Evolutionary conservation across 176 grass and related monocot genomes (phyloP), one percentile per base, ranked within the genome.

Genomic region (Phyllostachys edulis): DNA sequence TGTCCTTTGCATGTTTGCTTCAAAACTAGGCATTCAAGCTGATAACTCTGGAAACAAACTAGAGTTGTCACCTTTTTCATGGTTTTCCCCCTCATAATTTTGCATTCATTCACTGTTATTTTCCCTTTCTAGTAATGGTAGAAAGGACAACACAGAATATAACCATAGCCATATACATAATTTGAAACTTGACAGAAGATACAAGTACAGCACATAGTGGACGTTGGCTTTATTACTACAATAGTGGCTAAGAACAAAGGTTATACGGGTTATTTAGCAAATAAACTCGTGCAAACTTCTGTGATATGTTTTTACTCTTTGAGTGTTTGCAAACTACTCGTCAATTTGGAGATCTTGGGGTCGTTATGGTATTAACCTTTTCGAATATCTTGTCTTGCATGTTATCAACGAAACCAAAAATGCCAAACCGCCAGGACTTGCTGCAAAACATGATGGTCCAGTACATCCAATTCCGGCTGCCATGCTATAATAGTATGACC

Each of bases 111-210:
- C 4, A 39, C n/a, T 46, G 29, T 67, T n/a, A 17, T n/a, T 50
- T 37, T 36, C 21, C 16, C 23, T 78, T 63, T 44, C 14, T 70
- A 27, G 23, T 55, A 56, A 10, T 55, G 50, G 49, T 55, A 37
- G 27, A 51, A 12, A 5, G 4, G 17, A 36, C 16, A 54, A 0
- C 17, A 23, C 20, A n/a, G 5, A 23, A n/a, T 56, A 38, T 34
- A 45, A 42, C 21, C 15, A 37, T 61, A 40, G 64, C 11, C 36
- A 81, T 21, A 81, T 81, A 55, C 7, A 69, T n/a, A 80, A 79
- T 66, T 49, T 36, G 16, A 54, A 80, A 41, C 8, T 71, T 57
- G 65, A 41, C 49, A 41, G 21, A 24, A 68, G 27, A 67, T 80
- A 38, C 42, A 8, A 13, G 52, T 80, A 38, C 42, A 8, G 6